These are phyloP conservation scores for Calocera viscosa DNA, from an alignment of 768 basidiomycete genomes.

Conservation along the genomic window DNA sequence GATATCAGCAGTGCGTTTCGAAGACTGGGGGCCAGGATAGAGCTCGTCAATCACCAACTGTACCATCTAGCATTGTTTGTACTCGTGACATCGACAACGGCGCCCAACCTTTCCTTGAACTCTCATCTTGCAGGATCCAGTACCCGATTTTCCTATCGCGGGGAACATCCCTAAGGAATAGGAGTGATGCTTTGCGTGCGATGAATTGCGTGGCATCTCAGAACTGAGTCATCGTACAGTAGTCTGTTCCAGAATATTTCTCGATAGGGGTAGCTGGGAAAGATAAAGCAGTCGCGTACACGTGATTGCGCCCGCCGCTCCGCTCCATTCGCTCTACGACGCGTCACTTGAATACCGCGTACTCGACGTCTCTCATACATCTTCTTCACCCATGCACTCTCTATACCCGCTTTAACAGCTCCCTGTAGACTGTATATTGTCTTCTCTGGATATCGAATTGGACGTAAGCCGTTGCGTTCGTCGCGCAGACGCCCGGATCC, in stretches of 20 bases:
- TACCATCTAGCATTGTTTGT: too few species aligned
- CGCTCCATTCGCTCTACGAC: not conserved
- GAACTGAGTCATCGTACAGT: too few species aligned
- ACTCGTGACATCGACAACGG: too few species aligned
- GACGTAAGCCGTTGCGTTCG: not conserved
- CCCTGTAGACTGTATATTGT: not conserved
- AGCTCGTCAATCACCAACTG: too few species aligned
- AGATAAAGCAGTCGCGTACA: not conserved
- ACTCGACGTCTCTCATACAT: not conserved
- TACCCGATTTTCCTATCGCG: too few species aligned
- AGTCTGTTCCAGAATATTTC: too few species aligned
- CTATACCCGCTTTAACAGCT: not conserved
- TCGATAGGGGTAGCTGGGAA: not conserved
- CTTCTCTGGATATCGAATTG: not conserved
- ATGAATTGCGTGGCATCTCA: too few species aligned
- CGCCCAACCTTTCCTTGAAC: too few species aligned
- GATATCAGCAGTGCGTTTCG: not conserved
- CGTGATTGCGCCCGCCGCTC: not conserved
- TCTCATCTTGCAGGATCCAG: too few species aligned
- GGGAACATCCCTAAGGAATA: too few species aligned
- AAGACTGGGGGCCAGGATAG: too few species aligned
- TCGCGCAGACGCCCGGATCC: not conserved
- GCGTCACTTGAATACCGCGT: not conserved
- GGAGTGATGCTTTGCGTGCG: too few species aligned
- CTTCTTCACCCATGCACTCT: not conserved